Base-by-base conservation (phyloP, 2,329 filamentous ascomycete species). In the Exophiala sp. region DNA sequence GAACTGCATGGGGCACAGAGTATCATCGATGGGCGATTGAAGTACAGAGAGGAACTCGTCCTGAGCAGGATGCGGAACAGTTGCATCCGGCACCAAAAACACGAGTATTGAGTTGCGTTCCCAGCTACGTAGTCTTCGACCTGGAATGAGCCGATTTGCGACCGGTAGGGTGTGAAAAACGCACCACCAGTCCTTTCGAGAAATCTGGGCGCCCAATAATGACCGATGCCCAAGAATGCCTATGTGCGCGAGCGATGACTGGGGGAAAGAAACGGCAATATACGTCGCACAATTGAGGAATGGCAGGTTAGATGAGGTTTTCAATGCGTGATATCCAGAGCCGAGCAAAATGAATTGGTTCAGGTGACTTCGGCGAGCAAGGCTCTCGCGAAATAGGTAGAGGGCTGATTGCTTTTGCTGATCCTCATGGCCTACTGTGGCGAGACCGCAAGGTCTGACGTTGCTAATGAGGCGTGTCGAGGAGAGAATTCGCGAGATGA, bases 381-480 rank as follows among this genome's bases (percentile, higher is more conserved):
- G 48, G 54, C 50, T 56, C 45, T 45, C 21, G 56, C 24, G 12
- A 36, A 46, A 47, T 40, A 50, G 39, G 46, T 29, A 44, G 44
- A 57, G 40, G 52, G 24, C 32, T 43, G 47, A 59, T 62, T 58
- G 57, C 57, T 62, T 62, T 50, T 62, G 57, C 50, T 55, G 54
- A 55, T 60, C 49, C 47, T 55, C 54, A 60, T 55, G 52, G 52
- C 54, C 57, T 43, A 41, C 39, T 44, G 57, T 60, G 57, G 51
- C 54, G 35, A 58, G 44, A 46, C 34, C 47, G 39, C 34, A 55
- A 24, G n/a, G 41, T 32, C 41, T 48, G 34, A 32, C 16, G 24
- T 5, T 5, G 21, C 14, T 29, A 16, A 9, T 48, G 16, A 12
- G 12, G 18, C 32, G 14, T 29, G 12, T 29, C 29, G 44, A 14